Conservation (phyloP, 371 early-diverging fungal genomes). For the Blakeslea trispora region DNA sequence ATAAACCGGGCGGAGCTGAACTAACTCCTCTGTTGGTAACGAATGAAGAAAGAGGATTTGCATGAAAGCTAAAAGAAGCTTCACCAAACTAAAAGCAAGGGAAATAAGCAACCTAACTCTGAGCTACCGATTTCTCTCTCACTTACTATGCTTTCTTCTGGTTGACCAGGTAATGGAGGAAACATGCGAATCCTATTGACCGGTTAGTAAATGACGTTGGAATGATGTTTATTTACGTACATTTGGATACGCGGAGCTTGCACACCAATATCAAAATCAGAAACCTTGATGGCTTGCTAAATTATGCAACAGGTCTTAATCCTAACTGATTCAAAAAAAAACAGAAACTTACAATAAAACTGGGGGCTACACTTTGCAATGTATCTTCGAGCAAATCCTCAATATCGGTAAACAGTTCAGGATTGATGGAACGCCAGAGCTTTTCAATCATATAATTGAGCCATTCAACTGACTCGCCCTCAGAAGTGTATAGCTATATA, state of each 20-base stretch:
- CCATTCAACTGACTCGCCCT: conserved; percentile 52
- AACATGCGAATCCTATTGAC: conserved; percentile 39
- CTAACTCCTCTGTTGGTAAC: conserved; percentile 24
- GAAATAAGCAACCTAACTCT: not conserved
- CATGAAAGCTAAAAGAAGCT: conserved; percentile 47
- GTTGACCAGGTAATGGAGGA: conserved; percentile 49
- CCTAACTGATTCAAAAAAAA: not conserved
- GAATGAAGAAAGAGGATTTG: conserved; percentile 41
- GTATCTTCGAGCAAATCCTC: conserved; percentile 45
- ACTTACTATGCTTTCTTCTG: conserved; percentile 48
- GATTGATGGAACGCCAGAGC: conserved; percentile 47
- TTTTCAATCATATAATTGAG: conserved; percentile 46
- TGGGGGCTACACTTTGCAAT: conserved; percentile 31
- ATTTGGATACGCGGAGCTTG: conserved; percentile 49
- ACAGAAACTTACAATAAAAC: conserved; percentile 33
- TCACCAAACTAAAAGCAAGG: conserved; percentile 41
- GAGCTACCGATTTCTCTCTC: not conserved
- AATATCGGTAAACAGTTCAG: conserved; percentile 32
- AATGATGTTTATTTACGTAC: conserved; percentile 22
- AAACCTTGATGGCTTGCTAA: conserved; percentile 40
- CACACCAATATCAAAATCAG: conserved; percentile 49
- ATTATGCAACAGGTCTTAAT: not conserved
- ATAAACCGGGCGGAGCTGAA: conserved; percentile 39
- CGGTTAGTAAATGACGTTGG: not conserved
- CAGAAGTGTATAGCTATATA: conserved; percentile 40